Evolutionary conservation across 1,139 yeast genomes (phyloP).

Genomic region (Arxiozyma bovina): DNA sequence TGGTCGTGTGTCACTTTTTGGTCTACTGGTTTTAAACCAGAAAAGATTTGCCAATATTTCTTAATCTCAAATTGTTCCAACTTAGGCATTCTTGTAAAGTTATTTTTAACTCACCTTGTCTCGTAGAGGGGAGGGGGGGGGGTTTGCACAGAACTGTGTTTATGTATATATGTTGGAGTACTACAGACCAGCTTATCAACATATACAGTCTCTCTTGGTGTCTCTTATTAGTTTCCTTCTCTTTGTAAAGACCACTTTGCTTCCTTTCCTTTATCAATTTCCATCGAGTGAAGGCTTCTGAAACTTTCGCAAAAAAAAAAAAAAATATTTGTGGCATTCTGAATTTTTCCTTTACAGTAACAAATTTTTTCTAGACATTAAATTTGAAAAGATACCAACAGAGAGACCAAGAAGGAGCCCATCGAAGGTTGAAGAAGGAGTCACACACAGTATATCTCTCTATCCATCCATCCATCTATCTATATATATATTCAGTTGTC

Average conservation of each 20-base stretch:
- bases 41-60: constrained; percentile 95
- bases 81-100: constrained; percentile 35
- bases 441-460: no score
- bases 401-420: no score
- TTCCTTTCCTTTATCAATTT: not conserved
- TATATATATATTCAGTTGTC: no score
- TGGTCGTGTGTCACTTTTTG: constrained; percentile 78
- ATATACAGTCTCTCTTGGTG: not conserved
- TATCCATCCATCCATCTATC: no score
- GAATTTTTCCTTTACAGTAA: no score
- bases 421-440: no score
- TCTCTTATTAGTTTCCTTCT: not conserved
- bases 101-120: not conserved
- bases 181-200: not conserved
- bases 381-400: no score
- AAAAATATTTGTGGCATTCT: no score
- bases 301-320: not conserved
- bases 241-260: not conserved
- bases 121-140: no score
- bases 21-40: constrained; percentile 71
- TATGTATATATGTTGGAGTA: no score
- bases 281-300: not conserved
- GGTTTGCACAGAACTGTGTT: no score
- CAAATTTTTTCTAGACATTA: no score
- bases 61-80: constrained; percentile 91